Evolutionary conservation across 495 filamentous ascomycete species (phyloP), one percentile per base, ranked within the genome.

Genomic region (Penicillium silybi): DNA sequence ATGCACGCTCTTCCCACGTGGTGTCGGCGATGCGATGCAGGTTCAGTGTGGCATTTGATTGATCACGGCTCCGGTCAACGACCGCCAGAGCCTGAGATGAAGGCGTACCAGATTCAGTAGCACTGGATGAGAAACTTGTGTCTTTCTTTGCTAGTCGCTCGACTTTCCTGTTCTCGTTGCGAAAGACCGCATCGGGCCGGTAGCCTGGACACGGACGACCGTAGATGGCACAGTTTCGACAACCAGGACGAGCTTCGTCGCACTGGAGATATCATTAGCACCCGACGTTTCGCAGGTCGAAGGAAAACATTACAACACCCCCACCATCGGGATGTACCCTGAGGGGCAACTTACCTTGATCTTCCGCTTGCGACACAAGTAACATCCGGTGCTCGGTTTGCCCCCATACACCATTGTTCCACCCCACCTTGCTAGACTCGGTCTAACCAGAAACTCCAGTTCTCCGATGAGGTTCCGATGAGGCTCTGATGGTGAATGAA

Each of bases 331-430:
- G 35, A 6, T 10, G 7, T 20, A 2, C 10, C 13, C 4, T 22
- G 11, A 16, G 22, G 35, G 35, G 6, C 42, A 62, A 62, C 62
- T 54, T 70, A 75, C 73, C 72, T 75, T 76, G 52, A 76, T 75
- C 59, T 75, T 76, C 46, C 72, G 66, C 50, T 68, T 73, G 55
- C 73, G 73, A 60, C 73, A 76, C 56, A 74, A 54, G 61, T 73
- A 58, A 66, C 73, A 76, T 57, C 73, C 73, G 25, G 69, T 74
- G 57, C 73, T 76, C 20, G 72, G 70, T 42, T 71, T 75, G 10
- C 70, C 73, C 38, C 65, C 68, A 64, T 75, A 76, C 17, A 76
- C 73, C 73, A 76, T 76, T 50, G 39, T 56, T 69, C 50, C 58
- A 25, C 42, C 52, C 29, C 29, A 11, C 10, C 15, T 16, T 23